Evolutionary conservation across 441 rosid species (phyloP).

Genomic region (Populus hybrid): DNA sequence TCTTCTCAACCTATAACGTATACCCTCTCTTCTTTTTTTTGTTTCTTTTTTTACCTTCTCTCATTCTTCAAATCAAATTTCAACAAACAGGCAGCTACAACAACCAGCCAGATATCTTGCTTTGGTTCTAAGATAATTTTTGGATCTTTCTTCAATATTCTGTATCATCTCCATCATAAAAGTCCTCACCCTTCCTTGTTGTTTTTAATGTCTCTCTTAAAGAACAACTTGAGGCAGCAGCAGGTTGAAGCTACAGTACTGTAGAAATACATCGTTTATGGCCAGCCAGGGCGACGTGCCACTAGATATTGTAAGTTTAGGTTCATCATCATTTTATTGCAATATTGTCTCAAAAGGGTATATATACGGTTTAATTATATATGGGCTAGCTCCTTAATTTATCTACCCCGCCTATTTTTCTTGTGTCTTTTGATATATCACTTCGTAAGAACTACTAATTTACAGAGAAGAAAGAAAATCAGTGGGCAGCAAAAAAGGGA

Average conservation of each 20-base stretch:
- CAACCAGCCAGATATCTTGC: background rate
- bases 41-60: background rate
- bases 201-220: slow-evolving; percentile 8
- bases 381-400: background rate
- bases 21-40: slow-evolving; percentile 4
- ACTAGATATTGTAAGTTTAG: slow-evolving; percentile 36
- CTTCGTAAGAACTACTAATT: background rate
- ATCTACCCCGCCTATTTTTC: background rate
- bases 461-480: slow-evolving; percentile 62
- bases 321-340: background rate
- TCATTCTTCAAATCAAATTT: background rate
- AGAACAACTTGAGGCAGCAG: slow-evolving; percentile 15
- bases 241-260: slow-evolving; percentile 7
- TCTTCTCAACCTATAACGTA: slow-evolving; percentile 33
- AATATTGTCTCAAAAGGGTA: background rate
- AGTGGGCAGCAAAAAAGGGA: slow-evolving; percentile 66
- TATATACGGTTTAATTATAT: background rate
- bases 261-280: slow-evolving; percentile 22
- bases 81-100: background rate
- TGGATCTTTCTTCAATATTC: background rate
- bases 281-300: slow-evolving; percentile 27
- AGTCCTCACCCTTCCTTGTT: slow-evolving; percentile 9
- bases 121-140: background rate
- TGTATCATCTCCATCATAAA: background rate
- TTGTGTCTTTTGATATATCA: background rate